These are phyloP conservation scores for Pontederia paniculata DNA, from an alignment of 176 grass and related monocot species.

Conservation along the genomic window DNA sequence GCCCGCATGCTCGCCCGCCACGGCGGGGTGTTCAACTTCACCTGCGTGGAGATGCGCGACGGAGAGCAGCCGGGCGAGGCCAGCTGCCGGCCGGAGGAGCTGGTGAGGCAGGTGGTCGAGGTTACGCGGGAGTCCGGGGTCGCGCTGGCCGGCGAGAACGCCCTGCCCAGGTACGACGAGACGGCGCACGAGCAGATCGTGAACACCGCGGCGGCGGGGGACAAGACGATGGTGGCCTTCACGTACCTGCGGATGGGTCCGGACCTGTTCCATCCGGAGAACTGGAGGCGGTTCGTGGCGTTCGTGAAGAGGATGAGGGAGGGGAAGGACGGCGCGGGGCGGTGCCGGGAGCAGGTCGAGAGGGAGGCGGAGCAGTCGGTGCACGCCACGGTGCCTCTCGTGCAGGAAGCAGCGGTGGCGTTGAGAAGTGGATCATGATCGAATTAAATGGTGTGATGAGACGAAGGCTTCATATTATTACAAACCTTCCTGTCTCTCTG, in stretches of 20 bases:
- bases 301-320: constrained; percentile 56
- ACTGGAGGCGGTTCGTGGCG: constrained; percentile 52
- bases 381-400: constrained; percentile 40
- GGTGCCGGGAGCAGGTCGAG: constrained; percentile 36
- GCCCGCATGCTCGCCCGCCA: constrained; percentile 26
- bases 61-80: constrained; percentile 61
- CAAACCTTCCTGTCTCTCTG: too few relatives aligned
- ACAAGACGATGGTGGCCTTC: constrained; percentile 68
- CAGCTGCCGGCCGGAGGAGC: constrained; percentile 38
- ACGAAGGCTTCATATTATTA: too few relatives aligned
- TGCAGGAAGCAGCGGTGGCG: constrained; percentile 35
- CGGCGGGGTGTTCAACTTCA: constrained; percentile 69
- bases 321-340: constrained; percentile 5
- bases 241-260: constrained; percentile 66
- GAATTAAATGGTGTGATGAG: too few relatives aligned
- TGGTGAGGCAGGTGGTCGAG: constrained; percentile 54
- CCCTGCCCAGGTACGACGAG: constrained; percentile 53
- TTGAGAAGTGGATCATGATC: constrained; percentile 33
- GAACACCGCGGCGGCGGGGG: constrained; percentile 23
- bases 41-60: constrained; percentile 70
- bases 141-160: constrained; percentile 55
- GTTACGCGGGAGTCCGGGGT: constrained; percentile 35
- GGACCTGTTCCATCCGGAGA: constrained; percentile 46
- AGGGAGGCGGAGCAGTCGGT: constrained; percentile 31
- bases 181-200: constrained; percentile 51